Base-by-base conservation (phyloP, 345 rosid species). In the Gossypium herbaceum region DNA sequence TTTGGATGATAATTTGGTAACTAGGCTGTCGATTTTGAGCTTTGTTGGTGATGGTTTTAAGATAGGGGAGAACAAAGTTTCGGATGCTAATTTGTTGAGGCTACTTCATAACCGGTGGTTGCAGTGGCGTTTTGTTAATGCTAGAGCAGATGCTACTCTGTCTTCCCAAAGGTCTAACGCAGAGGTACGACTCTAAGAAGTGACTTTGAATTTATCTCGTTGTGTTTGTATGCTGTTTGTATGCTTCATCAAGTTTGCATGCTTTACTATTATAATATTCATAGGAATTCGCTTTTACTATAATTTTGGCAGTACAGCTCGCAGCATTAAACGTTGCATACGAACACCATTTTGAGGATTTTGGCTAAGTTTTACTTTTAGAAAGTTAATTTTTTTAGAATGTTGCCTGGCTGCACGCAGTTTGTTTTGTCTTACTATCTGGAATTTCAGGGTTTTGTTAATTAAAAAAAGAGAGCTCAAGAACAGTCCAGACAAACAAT, bases 61-160 rank as follows among this genome's bases (percentile, higher is more conserved):
- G 86, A 76, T 87, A 63, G 94, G 95, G 57, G 97, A 87, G 79
- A 85, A 80, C 54, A 81, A 84, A 65, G 80, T 88, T 67, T 78
- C 68, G 55, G 91, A 95, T 80, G 92, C 90, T 72, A 97, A 93
- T 77, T 48, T 80, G 80, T 77, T 91, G 82, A 90, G 93, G 81
- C 84, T 90, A 64, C 81, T 91, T 17, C 85, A 93, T 77, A 95
- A 91, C 82, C 85, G 88, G 65, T 72, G 89, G 83, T 71, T 95
- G 85, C 98, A 95, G 15, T 93, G 93, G 98, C 89, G 92, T 51
- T 90, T 90, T 81, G 85, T 82, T 50, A 93, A 90, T 84, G 99
- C 98, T 65, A 85, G 96, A 79, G 88, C 88, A 60, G 93, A 87
- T 78, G 78, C 81, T 66, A 79, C 91, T 73, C 55, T 87, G 47